Base-by-base conservation (phyloP, 129 eudicot species). In the Artemisia argyi region DNA sequence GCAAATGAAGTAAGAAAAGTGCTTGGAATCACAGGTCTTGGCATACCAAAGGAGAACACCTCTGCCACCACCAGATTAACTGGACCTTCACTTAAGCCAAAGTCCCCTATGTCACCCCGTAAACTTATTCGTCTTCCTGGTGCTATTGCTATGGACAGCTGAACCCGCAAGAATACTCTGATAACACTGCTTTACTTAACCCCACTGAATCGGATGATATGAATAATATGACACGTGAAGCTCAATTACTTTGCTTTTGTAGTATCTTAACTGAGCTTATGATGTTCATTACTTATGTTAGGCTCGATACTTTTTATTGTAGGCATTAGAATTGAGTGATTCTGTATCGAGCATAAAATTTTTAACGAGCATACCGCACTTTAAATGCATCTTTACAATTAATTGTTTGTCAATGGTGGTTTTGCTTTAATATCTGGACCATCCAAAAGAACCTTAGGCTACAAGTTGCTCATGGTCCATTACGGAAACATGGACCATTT, bases 1-100 rank as follows among this genome's bases (percentile, higher is more conserved):
- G 99, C 99, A 14, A 88, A 94, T 80, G 97, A 88, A 71, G 99
- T 94, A 66, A 86, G 99, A 75, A 90, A 86, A 77, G 91, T 90
- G 0, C 83, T 94, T 0, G 89, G 76, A 74, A 68, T 72, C 4
- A 58, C 76, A 0, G 81, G 80, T 2, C 35, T 76, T 5, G 88
- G 70, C 48, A 76, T 70, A 7, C 80, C 75, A 2, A 87, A 83
- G 58, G 96, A 86, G 68, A 70, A 18, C 71, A 63, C 11, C 46
- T 39, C 46, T 7, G 44, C 47, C 39, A 65, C 16, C 87, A 58
- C 56, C 52, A 90, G 80, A 77, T 71, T 88, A 64, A 70, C 71
- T 2, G 83, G 87, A 42, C 82, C 87, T 14, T 66, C 83, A 8
- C 84, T 76, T 32, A 75, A 79, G 18, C 67, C 96, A 0, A 87